Conservation (phyloP, 768 basidiomycete genomes). For the Auricularia heimuer region DNA sequence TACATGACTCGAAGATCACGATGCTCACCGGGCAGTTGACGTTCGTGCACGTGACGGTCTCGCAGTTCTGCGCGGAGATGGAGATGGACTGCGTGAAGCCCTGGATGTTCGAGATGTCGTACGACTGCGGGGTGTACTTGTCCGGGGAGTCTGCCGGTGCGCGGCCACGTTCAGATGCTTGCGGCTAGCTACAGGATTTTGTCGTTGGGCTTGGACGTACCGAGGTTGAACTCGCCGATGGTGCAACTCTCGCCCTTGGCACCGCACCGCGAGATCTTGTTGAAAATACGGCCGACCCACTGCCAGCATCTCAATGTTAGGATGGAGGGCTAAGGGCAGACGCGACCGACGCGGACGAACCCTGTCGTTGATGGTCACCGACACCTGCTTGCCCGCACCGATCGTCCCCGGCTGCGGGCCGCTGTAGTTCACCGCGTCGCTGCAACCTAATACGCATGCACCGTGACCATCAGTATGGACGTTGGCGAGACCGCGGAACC, state of each 20-base stretch:
- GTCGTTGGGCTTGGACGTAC: background rate
- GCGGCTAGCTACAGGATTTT: too few relatives aligned
- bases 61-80: slow-evolving; percentile 28
- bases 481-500: too few relatives aligned
- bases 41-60: slow-evolving; percentile 29
- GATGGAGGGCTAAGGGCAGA: slow-evolving; percentile 6
- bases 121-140: slow-evolving; percentile 21
- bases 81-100: slow-evolving; percentile 33
- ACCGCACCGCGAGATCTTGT: slow-evolving; percentile 29
- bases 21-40: background rate
- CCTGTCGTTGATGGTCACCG: background rate
- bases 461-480: background rate
- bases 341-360: background rate
- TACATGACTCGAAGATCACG: background rate
- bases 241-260: slow-evolving; percentile 30
- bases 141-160: slow-evolving; percentile 9
- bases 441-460: background rate
- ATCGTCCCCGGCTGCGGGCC: slow-evolving; percentile 26
- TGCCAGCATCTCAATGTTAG: slow-evolving; percentile 9
- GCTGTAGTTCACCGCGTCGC: slow-evolving; percentile 19
- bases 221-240: slow-evolving; percentile 31
- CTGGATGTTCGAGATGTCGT: slow-evolving; percentile 36
- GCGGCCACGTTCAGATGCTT: background rate
- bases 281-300: slow-evolving; percentile 36
- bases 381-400: slow-evolving; percentile 11